Base-by-base conservation (phyloP, 2,329 filamentous ascomycete genomes). In the Hymenoscyphus repandus region DNA sequence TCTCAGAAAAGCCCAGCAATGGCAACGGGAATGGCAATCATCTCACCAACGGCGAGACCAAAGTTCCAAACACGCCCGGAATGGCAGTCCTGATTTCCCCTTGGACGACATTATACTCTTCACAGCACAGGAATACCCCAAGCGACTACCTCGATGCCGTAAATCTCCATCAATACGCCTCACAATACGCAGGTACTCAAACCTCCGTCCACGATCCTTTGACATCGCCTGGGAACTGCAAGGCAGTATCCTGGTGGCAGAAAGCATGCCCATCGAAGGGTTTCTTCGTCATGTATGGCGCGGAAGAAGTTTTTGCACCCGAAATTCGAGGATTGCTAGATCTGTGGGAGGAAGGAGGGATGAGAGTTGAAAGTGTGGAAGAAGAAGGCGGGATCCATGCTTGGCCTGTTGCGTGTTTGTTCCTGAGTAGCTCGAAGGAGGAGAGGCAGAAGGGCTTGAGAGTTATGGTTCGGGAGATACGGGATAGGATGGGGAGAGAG, bases 61-160 rank as follows among this genome's bases (percentile, higher is more conserved):
- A 44, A 33, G 9, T 50, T 22, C 42, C 53, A 33, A 46, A 1
- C 51, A 22, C 47, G 31, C 82, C 82, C 0, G 79, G 74, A 1
- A 71, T 90, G 62, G 87, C 85, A 1, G 74, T 84, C 18, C 73
- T 93, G 53, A 88, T 95, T 53, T 91, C 86, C 9, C 89, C 89
- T 0, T 95, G 90, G 90, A 76, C 84, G 11, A 86, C 83, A 1
- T 78, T 95, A 37, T 74, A 88, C 36, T 89, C 86, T 0, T 69
- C 73, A 6, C 76, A 79, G 47, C 85, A 91, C 61, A 74, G 74
- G 47, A 82, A 86, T 58, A 92, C 86, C 0, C 65, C 71, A 3
- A 88, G 85, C 58, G 90, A 95, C 66, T 95, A 87, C 63, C 76
- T 95, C 33, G 81, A 90, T 60, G 74, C 76, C 15, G 69, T 76